These are phyloP conservation scores for Saposhnikovia divaricata DNA, from an alignment of 129 eudicot genomes.

Conservation along the genomic window DNA sequence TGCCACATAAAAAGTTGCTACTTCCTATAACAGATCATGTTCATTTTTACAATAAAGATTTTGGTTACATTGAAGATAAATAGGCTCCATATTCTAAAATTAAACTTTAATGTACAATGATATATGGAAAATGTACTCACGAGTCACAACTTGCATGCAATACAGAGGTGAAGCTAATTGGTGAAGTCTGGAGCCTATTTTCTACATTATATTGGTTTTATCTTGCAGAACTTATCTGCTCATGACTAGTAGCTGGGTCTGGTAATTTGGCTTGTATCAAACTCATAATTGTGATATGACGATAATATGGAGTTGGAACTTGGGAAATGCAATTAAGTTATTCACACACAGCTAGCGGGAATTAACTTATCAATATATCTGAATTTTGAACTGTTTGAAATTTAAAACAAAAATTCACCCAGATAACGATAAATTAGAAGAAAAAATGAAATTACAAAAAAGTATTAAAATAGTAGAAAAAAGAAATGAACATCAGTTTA, in stretches of 20 bases:
- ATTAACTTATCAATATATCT: not conserved
- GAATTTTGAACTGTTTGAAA: not conserved
- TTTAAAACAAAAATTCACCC: not conserved
- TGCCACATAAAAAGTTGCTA: not conserved
- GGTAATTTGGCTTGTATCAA: not conserved
- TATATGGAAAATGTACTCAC: not conserved
- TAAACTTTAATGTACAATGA: not conserved
- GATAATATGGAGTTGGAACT: not conserved
- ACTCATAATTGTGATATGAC: not conserved
- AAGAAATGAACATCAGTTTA: not conserved
- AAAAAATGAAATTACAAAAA: not conserved
- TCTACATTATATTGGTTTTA: not conserved
- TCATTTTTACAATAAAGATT: not conserved
- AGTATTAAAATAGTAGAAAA: not conserved
- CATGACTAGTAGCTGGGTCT: not conserved
- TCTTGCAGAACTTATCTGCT: not conserved
- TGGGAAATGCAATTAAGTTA: not conserved
- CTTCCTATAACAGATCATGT: no score
- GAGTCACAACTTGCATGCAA: not conserved
- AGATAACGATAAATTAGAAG: not conserved
- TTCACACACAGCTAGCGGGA: not conserved
- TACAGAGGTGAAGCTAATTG: not conserved
- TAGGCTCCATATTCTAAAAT: not conserved
- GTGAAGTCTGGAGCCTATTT: not conserved
- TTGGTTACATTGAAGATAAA: not conserved